phyloP scores from a whole-genome alignment of 768 basidiomycete genomes.

The Hemileccinum rubropunctum region DNA sequence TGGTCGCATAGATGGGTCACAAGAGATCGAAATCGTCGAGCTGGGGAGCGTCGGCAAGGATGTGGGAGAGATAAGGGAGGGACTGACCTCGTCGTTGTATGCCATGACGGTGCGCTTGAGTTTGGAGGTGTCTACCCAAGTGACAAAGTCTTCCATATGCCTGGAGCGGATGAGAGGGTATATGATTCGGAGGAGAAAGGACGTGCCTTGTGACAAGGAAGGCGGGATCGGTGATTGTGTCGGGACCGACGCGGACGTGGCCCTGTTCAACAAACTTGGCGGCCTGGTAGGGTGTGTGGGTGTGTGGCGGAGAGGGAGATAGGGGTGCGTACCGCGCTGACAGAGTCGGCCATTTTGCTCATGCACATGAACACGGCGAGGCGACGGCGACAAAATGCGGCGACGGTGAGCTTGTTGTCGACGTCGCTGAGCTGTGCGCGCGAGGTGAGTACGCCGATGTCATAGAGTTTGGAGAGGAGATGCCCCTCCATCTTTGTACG shows the following conservation, averaged over 20 bases:
- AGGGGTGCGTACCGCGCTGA: slow-evolving; percentile 70
- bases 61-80: background rate
- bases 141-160: slow-evolving; percentile 99
- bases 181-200: background rate
- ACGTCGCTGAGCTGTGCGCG: slow-evolving; percentile 90
- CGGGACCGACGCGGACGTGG: slow-evolving; percentile 94
- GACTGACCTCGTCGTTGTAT: slow-evolving; percentile 90
- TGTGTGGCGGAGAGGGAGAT: slow-evolving; percentile 3
- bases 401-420: slow-evolving; percentile 91
- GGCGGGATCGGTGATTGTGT: slow-evolving; percentile 94
- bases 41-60: slow-evolving; percentile 39
- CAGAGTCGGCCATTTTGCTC: slow-evolving; percentile 93
- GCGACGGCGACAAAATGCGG: slow-evolving; percentile 88
- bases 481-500: slow-evolving; percentile 80
- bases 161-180: slow-evolving; percentile 36
- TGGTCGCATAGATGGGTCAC: slow-evolving; percentile 31
- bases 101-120: slow-evolving; percentile 92
- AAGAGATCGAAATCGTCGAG: slow-evolving; percentile 93
- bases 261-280: slow-evolving; percentile 98
- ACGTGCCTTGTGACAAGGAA: slow-evolving; percentile 85
- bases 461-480: slow-evolving; percentile 92
- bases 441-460: slow-evolving; percentile 90
- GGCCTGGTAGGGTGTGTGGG: slow-evolving; percentile 52
- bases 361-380: slow-evolving; percentile 91
- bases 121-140: slow-evolving; percentile 98